A percentile compares a stretch with the other conserved stretches of the same genome.
Conservation (phyloP, 2,329 filamentous ascomycete species). For the Botrytis cinerea region DNA sequence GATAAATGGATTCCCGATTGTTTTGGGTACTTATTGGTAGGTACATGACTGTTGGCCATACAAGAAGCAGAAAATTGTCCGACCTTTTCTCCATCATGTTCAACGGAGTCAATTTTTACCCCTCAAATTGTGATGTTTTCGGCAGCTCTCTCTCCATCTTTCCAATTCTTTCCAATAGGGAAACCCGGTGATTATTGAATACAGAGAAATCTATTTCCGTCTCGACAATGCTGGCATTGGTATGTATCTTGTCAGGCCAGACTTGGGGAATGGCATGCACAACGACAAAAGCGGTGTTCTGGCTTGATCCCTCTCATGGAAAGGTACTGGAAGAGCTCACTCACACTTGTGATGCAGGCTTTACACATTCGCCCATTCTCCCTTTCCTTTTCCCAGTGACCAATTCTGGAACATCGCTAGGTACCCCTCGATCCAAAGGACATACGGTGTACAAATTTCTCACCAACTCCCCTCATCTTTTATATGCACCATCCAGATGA, state of each 20-base stretch:
- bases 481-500: not conserved
- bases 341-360: constrained; percentile 4
- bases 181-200: not conserved
- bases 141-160: not conserved
- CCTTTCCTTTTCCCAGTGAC: not conserved
- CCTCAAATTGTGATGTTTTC: not conserved
- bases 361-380: not conserved
- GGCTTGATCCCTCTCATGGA: not conserved
- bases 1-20: not conserved
- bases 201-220: not conserved
- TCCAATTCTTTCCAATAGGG: not conserved
- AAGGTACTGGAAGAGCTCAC: not conserved
- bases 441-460: not conserved
- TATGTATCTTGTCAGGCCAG: not conserved
- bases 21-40: not conserved
- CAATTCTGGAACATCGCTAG: not conserved
- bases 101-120: not conserved
- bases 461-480: not conserved
- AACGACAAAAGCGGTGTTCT: not conserved
- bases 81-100: not conserved
- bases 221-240: not conserved
- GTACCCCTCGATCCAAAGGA: not conserved
- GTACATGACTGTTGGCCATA: not conserved
- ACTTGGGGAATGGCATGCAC: not conserved
- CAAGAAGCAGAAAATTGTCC: too few species aligned